A percentile compares a stretch with the other conserved stretches of the same genome.
phyloP scores from a whole-genome alignment of 345 rosid genomes.

The Populus davidiana region DNA sequence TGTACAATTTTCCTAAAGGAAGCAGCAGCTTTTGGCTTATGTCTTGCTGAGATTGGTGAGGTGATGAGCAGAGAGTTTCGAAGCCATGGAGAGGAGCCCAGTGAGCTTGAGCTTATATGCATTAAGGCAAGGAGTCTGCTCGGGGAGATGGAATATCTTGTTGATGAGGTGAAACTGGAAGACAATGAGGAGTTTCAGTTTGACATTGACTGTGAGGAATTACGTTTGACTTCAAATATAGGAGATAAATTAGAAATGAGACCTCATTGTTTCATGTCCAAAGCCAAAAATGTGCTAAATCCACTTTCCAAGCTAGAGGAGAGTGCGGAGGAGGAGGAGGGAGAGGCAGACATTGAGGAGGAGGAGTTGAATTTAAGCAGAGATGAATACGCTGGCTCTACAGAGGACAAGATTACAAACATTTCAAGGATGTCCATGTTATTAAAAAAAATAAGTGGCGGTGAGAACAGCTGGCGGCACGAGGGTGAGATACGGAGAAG shows the following conservation, averaged over 20 bases:
- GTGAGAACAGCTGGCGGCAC: conserved; percentile 36
- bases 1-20: conserved; percentile 43
- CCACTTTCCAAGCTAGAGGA: conserved; percentile 49
- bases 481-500: conserved; percentile 27
- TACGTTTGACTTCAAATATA: conserved; percentile 19
- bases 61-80: conserved; percentile 50
- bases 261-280: background rate
- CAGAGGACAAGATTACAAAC: conserved; percentile 5
- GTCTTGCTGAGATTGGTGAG: conserved; percentile 44
- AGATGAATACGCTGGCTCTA: conserved; percentile 10
- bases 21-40: conserved; percentile 34
- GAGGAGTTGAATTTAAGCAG: conserved; percentile 7
- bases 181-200: conserved; percentile 22
- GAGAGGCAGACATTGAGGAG: conserved; percentile 16
- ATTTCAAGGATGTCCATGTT: conserved; percentile 24
- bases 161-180: conserved; percentile 12
- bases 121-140: conserved; percentile 33
- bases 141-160: conserved; percentile 14
- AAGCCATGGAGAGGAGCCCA: conserved; percentile 39
- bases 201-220: background rate
- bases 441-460: conserved; percentile 14
- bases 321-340: conserved; percentile 32
- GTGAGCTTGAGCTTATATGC: conserved; percentile 42
- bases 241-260: conserved; percentile 10
- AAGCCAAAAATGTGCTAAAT: conserved; percentile 18